Conservation (phyloP, 1,284 basidiomycete genomes). For the Dichomitus squalens region DNA sequence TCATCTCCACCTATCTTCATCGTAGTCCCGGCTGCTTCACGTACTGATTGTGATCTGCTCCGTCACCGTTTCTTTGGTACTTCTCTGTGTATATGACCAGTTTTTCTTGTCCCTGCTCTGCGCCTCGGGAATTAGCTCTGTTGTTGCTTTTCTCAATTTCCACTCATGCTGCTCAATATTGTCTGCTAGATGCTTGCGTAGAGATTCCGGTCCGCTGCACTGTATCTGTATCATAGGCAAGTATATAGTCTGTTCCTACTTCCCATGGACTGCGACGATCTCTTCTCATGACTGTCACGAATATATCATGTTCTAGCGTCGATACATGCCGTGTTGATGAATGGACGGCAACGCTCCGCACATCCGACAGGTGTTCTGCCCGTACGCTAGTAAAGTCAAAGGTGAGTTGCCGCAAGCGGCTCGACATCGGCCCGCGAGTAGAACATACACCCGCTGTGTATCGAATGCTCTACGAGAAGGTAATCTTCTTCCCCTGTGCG, state of each 20-base stretch:
- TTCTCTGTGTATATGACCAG: background rate
- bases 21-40: no score
- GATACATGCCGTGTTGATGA: background rate
- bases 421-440: background rate
- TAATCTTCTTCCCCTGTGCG: slow-evolving; percentile 69
- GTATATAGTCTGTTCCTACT: background rate
- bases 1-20: background rate
- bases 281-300: no score
- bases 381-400: background rate
- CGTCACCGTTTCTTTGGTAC: background rate
- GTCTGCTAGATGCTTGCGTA: background rate
- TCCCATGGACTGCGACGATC: background rate
- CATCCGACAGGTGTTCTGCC: background rate
- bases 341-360: background rate
- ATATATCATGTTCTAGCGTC: background rate
- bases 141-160: background rate
- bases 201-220: background rate
- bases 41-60: no score
- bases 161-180: background rate
- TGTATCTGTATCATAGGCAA: slow-evolving; percentile 1
- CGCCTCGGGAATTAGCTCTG: background rate
- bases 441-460: background rate
- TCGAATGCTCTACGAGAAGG: slow-evolving; percentile 51
- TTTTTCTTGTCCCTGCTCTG: background rate
- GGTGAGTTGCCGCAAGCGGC: background rate